phyloP scores from a whole-genome alignment of 148 eudicot species.

The Camellia sinensis region DNA sequence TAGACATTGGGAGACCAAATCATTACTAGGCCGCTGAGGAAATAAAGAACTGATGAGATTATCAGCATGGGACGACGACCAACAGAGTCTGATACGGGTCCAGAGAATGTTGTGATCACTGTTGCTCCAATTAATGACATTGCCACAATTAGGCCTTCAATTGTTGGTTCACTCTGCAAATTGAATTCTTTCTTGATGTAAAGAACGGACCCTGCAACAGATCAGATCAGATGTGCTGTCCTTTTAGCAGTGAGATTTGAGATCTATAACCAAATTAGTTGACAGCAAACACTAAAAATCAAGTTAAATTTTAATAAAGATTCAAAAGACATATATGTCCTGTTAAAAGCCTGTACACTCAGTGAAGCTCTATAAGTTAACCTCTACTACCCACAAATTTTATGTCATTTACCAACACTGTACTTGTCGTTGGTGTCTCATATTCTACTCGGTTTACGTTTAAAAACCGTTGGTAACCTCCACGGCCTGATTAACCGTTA shows the following conservation, averaged over 20 bases:
- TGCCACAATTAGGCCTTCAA: conserved; percentile 89
- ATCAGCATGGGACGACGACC: conserved; percentile 91
- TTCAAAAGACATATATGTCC: too few species aligned
- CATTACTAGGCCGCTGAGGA: conserved; percentile 78
- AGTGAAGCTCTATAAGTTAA: too few species aligned
- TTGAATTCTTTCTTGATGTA: conserved; percentile 84
- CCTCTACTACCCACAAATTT: too few species aligned
- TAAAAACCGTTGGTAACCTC: too few species aligned
- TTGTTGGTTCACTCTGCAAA: conserved; percentile 60
- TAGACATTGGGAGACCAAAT: conserved; percentile 92
- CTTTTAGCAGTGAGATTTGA: neutral
- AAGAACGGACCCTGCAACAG: conserved; percentile 66
- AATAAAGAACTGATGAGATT: conserved; percentile 71
- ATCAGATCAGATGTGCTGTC: neutral
- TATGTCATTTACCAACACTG: too few species aligned
- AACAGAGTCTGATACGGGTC: conserved; percentile 67
- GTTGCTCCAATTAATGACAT: conserved; percentile 94
- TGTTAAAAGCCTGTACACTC: too few species aligned
- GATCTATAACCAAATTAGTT: neutral
- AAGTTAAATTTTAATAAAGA: too few species aligned
- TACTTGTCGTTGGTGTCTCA: too few species aligned
- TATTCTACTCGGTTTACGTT: too few species aligned
- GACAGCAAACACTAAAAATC: neutral
- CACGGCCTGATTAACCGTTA: too few species aligned
- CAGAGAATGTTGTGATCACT: conserved; percentile 81